Evolutionary conservation across 2,329 filamentous ascomycete genomes (phyloP).

Genomic region (Hortaea werneckii): DNA sequence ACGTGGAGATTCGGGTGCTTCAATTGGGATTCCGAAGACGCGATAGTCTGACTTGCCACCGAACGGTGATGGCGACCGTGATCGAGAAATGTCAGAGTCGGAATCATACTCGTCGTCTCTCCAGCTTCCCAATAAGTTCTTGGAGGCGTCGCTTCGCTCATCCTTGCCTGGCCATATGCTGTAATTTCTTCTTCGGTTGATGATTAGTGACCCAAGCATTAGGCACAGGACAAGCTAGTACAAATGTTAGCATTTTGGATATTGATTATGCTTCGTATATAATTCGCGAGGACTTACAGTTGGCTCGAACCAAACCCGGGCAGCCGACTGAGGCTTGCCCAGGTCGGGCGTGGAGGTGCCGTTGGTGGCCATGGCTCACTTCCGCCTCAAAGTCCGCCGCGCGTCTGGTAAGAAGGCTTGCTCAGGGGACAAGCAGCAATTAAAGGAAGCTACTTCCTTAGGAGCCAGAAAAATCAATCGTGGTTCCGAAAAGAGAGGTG

Average conservation of each 20-base stretch:
- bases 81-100: not conserved
- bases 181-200: constrained; percentile 29
- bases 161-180: constrained; percentile 8
- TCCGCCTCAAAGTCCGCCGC: not conserved
- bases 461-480: too few relatives aligned
- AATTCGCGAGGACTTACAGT: constrained; percentile 5
- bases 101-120: not conserved
- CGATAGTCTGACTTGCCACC: not conserved
- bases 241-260: not conserved
- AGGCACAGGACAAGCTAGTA: constrained; percentile 31
- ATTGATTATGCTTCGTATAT: not conserved
- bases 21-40: constrained; percentile 1
- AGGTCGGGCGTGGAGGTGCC: constrained; percentile 3
- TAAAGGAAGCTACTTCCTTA: too few relatives aligned
- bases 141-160: not conserved
- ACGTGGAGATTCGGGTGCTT: constrained; percentile 20
- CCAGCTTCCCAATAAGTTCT: constrained; percentile 1
- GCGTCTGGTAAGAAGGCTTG: not conserved
- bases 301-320: constrained; percentile 14
- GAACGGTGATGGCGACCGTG: constrained; percentile 1
- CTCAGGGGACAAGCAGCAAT: too few relatives aligned
- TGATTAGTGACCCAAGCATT: constrained; percentile 29
- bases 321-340: constrained; percentile 11
- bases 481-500: too few relatives aligned
- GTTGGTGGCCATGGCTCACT: not conserved